These are phyloP conservation scores for Colletotrichum tropicale DNA, from an alignment of 2,329 filamentous ascomycete genomes.

Conservation along the genomic window DNA sequence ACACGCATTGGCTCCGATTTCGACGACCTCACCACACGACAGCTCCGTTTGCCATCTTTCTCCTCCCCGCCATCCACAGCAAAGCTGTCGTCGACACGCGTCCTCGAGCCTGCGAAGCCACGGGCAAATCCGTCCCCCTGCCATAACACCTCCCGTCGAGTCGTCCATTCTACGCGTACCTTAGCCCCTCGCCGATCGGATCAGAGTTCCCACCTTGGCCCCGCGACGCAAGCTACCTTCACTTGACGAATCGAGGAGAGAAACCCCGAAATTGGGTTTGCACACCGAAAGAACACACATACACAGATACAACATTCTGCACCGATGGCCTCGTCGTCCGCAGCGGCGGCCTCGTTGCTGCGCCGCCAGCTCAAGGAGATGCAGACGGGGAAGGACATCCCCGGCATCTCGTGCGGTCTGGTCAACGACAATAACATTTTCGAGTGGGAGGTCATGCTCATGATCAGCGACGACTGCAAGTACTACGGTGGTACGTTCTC, in stretches of 20 bases:
- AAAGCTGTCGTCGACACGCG: not conserved
- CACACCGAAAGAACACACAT: not conserved
- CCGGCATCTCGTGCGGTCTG: slow-evolving; percentile 91
- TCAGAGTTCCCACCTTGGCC: not conserved
- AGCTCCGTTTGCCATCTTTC: not conserved
- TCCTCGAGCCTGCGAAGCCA: not conserved
- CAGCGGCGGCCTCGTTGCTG: slow-evolving; percentile 75
- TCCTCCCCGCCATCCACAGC: not conserved
- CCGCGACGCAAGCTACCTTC: not conserved
- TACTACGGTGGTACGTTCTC: slow-evolving; percentile 80
- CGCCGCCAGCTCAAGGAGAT: slow-evolving; percentile 91
- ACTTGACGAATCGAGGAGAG: not conserved
- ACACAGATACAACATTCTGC: not conserved
- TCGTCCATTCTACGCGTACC: not conserved
- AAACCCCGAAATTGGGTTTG: not conserved
- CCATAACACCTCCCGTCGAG: rapidly evolving
- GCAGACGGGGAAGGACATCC: slow-evolving; percentile 88
- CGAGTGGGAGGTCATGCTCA: slow-evolving; percentile 98
- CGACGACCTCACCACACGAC: not conserved
- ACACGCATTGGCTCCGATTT: slow-evolving; percentile 16
- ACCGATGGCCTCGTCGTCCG: slow-evolving; percentile 46
- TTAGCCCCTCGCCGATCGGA: not conserved
- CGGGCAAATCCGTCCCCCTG: rapidly evolving
- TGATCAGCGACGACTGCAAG: slow-evolving; percentile 94
- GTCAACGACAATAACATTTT: slow-evolving; percentile 87